Evolutionary conservation across 768 basidiomycete genomes (phyloP).

Genomic region (Kwoniella dendrophila): DNA sequence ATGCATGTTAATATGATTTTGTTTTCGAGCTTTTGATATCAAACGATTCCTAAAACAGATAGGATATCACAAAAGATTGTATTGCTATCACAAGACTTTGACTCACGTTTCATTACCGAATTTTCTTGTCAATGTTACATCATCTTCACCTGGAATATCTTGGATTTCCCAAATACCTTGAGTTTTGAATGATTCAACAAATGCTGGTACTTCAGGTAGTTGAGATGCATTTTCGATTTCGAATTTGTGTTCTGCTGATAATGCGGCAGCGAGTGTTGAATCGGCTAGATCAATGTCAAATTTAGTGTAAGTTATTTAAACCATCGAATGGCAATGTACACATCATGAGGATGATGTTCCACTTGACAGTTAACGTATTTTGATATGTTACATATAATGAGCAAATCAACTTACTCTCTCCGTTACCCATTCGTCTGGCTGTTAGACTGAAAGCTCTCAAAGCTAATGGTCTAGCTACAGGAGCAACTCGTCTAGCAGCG

Average conservation of each 20-base stretch:
- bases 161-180: slow-evolving; percentile 80
- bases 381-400: not conserved
- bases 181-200: slow-evolving; percentile 71
- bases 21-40: too few species aligned
- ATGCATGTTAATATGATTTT: too few species aligned
- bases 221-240: slow-evolving; percentile 67
- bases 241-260: slow-evolving; percentile 80
- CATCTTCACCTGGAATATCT: slow-evolving; percentile 73
- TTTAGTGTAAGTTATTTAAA: too few species aligned
- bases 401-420: slow-evolving; percentile 45
- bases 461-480: slow-evolving; percentile 12
- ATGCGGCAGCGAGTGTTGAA: slow-evolving; percentile 68
- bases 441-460: slow-evolving; percentile 36
- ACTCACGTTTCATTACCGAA: slow-evolving; percentile 89
- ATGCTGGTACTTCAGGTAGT: slow-evolving; percentile 64
- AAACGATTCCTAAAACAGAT: not conserved
- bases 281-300: slow-evolving; percentile 25
- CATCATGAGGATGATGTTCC: not conserved
- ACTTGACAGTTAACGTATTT: not conserved
- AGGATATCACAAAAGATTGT: too few species aligned
- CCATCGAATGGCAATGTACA: not conserved
- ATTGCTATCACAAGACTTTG: not conserved
- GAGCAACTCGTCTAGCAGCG: slow-evolving; percentile 22
- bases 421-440: slow-evolving; percentile 39
- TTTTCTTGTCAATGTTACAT: slow-evolving; percentile 75